Percentiles rank a stretch among this genome's conserved stretches.
Evolutionary conservation across 768 basidiomycete species (phyloP).

Genomic region (Mycena chlorophos): DNA sequence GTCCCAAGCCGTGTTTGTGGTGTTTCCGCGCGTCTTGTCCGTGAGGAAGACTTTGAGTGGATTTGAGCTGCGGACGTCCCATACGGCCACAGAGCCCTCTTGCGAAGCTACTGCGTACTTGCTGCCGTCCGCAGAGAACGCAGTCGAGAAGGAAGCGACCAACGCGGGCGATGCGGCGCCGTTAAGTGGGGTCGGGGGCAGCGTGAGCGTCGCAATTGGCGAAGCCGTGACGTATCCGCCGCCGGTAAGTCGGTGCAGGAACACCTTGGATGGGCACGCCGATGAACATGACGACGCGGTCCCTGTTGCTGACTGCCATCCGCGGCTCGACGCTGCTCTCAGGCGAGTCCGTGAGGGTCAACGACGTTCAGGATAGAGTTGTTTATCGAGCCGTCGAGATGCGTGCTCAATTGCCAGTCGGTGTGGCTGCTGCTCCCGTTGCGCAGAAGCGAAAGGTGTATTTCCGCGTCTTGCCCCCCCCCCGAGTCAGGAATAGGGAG

Average conservation of each 20-base stretch:
- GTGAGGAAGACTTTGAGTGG: conserved; percentile 71
- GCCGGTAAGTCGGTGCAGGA: conserved; percentile 75
- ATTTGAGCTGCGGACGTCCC: conserved; percentile 77
- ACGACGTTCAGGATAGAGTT: conserved; percentile 70
- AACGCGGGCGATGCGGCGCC: conserved; percentile 44
- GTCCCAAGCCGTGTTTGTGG: conserved; percentile 51
- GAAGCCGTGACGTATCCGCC: conserved; percentile 61
- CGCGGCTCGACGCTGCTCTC: conserved; percentile 73
- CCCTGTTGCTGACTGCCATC: conserved; percentile 84
- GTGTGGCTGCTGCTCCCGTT: conserved; percentile 2
- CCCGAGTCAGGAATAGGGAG: too few relatives aligned
- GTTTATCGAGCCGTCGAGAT: conserved; percentile 72
- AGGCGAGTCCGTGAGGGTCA: conserved; percentile 58
- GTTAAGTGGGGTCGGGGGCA: conserved; percentile 48
- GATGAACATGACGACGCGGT: conserved; percentile 77
- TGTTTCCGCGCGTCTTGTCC: conserved; percentile 44
- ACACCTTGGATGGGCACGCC: conserved; percentile 76
- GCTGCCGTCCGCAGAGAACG: conserved; percentile 72
- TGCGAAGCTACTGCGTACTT: conserved; percentile 86
- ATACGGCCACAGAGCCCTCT: conserved; percentile 76
- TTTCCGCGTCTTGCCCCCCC: conserved; percentile 72
- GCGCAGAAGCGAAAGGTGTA: conserved; percentile 57
- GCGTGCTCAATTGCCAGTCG: conserved; percentile 57
- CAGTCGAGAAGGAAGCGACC: conserved; percentile 78
- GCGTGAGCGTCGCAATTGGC: conserved; percentile 65